A percentile compares a stretch with the other conserved stretches of the same genome.
These are phyloP conservation scores for Stylosanthes scabra DNA, from an alignment of 331 rosid genomes.

Conservation along the genomic window DNA sequence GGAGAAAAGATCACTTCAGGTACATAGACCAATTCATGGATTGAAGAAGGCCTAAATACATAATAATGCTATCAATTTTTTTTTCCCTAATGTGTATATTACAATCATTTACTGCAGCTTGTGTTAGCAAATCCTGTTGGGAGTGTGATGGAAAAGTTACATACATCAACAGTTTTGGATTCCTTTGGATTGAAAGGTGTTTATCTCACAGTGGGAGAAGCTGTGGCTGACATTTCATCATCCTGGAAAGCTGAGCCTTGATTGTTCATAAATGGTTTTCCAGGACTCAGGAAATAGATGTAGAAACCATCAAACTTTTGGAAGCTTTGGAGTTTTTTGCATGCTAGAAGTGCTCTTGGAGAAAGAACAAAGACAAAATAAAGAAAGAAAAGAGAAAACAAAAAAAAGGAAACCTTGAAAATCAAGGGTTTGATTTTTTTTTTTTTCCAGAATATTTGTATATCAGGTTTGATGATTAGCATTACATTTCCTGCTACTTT, in stretches of 20 bases:
- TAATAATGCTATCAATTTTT: neutral
- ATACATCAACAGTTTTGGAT: slow-evolving; percentile 63
- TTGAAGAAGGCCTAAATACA: neutral
- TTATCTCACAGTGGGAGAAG: slow-evolving; percentile 94
- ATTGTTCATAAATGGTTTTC: slow-evolving; percentile 31
- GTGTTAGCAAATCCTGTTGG: slow-evolving; percentile 94
- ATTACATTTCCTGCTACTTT: slow-evolving; percentile 15
- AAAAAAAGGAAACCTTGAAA: slow-evolving; percentile 12
- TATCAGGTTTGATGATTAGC: slow-evolving; percentile 13
- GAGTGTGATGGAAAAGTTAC: slow-evolving; percentile 81
- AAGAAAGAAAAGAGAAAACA: neutral
- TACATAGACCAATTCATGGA: slow-evolving; percentile 34
- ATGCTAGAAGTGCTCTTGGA: neutral
- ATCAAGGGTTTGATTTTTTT: slow-evolving; percentile 6
- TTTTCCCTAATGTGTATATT: slow-evolving; percentile 12
- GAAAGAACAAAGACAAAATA: neutral
- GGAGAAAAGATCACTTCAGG: slow-evolving; percentile 78
- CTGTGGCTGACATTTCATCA: slow-evolving; percentile 72
- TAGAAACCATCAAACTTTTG: slow-evolving; percentile 34
- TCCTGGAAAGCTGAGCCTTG: slow-evolving; percentile 63
- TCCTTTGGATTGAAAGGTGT: slow-evolving; percentile 67
- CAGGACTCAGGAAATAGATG: neutral
- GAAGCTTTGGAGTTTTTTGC: slow-evolving; percentile 9
- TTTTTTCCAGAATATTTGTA: slow-evolving; percentile 1
- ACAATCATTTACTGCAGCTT: slow-evolving; percentile 53